Conservation (phyloP, 768 basidiomycete genomes). For the Amanita rimosa region DNA sequence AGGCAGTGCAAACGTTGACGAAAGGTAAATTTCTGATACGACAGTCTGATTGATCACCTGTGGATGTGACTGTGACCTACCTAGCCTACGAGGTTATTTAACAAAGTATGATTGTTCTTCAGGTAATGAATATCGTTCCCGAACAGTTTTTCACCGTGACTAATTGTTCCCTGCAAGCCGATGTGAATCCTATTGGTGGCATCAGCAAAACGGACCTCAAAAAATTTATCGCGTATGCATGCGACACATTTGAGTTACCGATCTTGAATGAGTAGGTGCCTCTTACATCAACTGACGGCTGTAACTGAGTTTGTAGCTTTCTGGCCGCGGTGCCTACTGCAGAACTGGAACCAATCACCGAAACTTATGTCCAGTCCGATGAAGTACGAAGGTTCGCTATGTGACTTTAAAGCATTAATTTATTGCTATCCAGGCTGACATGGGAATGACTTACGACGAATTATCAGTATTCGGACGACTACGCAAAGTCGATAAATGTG, state of each 20-base stretch:
- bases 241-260: slow-evolving; percentile 70
- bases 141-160: background rate
- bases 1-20: slow-evolving; percentile 98
- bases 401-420: slow-evolving; percentile 1
- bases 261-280: slow-evolving; percentile 57
- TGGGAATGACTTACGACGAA: slow-evolving; percentile 99
- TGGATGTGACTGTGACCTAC: background rate
- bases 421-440: slow-evolving; percentile 58
- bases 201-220: slow-evolving; percentile 98
- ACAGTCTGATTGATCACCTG: background rate
- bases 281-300: background rate
- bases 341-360: slow-evolving; percentile 91
- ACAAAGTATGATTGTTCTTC: slow-evolving; percentile 98
- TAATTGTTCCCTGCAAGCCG: slow-evolving; percentile 39
- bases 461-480: slow-evolving; percentile 88
- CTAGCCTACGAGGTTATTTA: slow-evolving; percentile 85
- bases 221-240: slow-evolving; percentile 85
- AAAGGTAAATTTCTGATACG: slow-evolving; percentile 47
- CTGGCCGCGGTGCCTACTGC: slow-evolving; percentile 88
- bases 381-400: slow-evolving; percentile 41
- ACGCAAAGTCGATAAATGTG: slow-evolving; percentile 94
- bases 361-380: slow-evolving; percentile 90
- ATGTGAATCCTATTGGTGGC: slow-evolving; percentile 96
- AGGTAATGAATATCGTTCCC: slow-evolving; percentile 24
- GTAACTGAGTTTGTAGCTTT: slow-evolving; percentile 44